These are phyloP conservation scores for Eremothecium cymbalariae DNA, from an alignment of 1,139 yeast genomes.

Conservation along the genomic window DNA sequence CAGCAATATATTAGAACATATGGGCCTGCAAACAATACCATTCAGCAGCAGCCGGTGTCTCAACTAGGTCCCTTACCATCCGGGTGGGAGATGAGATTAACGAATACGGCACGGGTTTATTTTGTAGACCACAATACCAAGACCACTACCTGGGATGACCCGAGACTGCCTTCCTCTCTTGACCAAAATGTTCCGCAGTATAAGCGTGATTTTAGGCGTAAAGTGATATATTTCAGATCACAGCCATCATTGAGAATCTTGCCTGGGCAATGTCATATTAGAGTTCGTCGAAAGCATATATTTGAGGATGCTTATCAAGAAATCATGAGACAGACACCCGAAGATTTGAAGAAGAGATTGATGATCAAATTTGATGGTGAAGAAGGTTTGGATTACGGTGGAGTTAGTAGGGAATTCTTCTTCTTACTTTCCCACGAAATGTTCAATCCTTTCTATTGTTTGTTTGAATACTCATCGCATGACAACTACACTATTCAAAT, in stretches of 20 bases:
- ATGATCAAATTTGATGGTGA: slow-evolving; percentile 99
- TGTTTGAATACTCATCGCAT: slow-evolving; percentile 94
- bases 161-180: slow-evolving; percentile 90
- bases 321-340: slow-evolving; percentile 97
- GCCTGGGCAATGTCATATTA: slow-evolving; percentile 98
- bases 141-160: slow-evolving; percentile 99
- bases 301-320: slow-evolving; percentile 98
- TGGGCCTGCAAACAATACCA: slow-evolving; percentile 70
- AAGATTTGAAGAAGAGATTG: slow-evolving; percentile 89
- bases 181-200: slow-evolving; percentile 99
- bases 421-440: slow-evolving; percentile 92
- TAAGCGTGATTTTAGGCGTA: slow-evolving; percentile 97
- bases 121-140: slow-evolving; percentile 98
- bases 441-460: slow-evolving; percentile 96
- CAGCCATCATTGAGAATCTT: slow-evolving; percentile 95
- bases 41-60: slow-evolving; percentile 97
- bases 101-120: slow-evolving; percentile 96
- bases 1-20: slow-evolving; percentile 96
- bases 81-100: slow-evolving; percentile 99
- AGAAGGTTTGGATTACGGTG: slow-evolving; percentile 99
- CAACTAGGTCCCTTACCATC: slow-evolving; percentile 96
- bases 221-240: slow-evolving; percentile 92
- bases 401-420: slow-evolving; percentile 96
- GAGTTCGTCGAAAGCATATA: slow-evolving; percentile 92
- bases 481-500: slow-evolving; percentile 96